Evolutionary conservation across 202 grass and related monocot genomes (phyloP), one percentile per base, ranked within the genome.

Genomic region (Saccharum hybrid): DNA sequence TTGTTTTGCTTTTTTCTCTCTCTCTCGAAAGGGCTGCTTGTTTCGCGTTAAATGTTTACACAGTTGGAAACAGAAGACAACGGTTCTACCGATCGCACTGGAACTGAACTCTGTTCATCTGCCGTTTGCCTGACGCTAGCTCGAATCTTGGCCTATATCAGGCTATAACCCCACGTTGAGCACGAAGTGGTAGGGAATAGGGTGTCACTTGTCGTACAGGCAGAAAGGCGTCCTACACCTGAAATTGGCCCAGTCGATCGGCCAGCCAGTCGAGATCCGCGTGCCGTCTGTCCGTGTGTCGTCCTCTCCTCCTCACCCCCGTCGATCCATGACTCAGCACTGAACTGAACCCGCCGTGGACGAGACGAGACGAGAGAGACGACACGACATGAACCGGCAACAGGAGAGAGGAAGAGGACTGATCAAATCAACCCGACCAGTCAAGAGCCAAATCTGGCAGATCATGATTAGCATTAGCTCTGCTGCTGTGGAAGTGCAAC

Each of bases 171-270:
- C 37, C 69, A 68, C 48, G 49, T 28, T 68, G 67, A 62, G 45
- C 64, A 86, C 79, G 48, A 46, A 48, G 38, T 48, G 41, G 40
- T 75, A 46, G 60, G 31, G 40, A 42, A 69, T 36, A 40, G 18
- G 10, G 64, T 70, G 74, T 39, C 57, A 77, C 30, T 46, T 86
- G 21, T 63, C 48, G n/a, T 60, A 54, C 77, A 80, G 43, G 78
- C 78, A 69, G 72, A 81, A 84, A 72, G 66, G 70, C 63, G 41
- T 33, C 21, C 8, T 5, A 37, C 42, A 23, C 31, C 77, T 18
- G 63, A 39, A 38, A 52, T 19, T 52, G 49, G 49, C 49, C 49
- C 48, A 52, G 13, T 49, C 46, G 43, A 12, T 12, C 42, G 33
- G 66, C 22, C 82, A 10, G 7, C 5, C 64, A 13, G 60, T 45